Conservation (phyloP, 306 rosid species). For the Spatholobus suberectus region DNA sequence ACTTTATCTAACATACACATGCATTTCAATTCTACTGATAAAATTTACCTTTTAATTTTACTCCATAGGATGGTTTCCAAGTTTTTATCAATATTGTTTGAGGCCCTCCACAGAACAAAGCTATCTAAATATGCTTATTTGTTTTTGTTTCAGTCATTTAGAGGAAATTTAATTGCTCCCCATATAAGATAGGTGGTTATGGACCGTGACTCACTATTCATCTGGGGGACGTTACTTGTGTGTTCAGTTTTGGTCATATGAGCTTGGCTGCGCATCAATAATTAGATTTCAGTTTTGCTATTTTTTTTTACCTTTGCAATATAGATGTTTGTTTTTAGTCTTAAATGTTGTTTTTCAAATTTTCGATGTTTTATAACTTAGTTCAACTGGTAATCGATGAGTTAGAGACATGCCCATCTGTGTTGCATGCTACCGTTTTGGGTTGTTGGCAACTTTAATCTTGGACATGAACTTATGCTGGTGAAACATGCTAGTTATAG, state of each 20-base stretch:
- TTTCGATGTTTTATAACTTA: not conserved
- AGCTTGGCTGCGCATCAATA: slow-evolving; percentile 20
- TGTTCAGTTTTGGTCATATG: slow-evolving; percentile 23
- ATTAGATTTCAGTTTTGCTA: slow-evolving; percentile 31
- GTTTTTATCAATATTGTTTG: not conserved
- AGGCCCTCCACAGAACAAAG: slow-evolving; percentile 6
- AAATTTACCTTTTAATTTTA: slow-evolving; percentile 16
- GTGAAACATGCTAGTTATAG: slow-evolving; percentile 22
- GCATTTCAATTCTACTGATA: slow-evolving; percentile 18
- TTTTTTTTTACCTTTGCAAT: slow-evolving; percentile 11
- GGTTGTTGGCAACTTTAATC: slow-evolving; percentile 29
- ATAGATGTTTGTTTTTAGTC: slow-evolving; percentile 9
- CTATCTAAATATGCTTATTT: slow-evolving; percentile 2
- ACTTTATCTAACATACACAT: slow-evolving; percentile 20
- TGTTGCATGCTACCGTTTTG: slow-evolving; percentile 27
- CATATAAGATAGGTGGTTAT: not conserved
- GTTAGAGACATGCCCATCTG: slow-evolving; percentile 12
- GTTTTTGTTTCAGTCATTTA: slow-evolving; percentile 29
- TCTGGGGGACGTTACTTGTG: slow-evolving; percentile 9
- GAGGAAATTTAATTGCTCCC: not conserved
- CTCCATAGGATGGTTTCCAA: slow-evolving; percentile 26
- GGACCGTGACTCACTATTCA: slow-evolving; percentile 7
- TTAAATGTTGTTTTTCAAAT: not conserved
- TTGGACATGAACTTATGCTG: slow-evolving; percentile 26
- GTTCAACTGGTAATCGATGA: slow-evolving; percentile 24